Evolutionary conservation across 1,139 yeast species (phyloP), one percentile per base, ranked within the genome.

Genomic region (Hansenula sp.): DNA sequence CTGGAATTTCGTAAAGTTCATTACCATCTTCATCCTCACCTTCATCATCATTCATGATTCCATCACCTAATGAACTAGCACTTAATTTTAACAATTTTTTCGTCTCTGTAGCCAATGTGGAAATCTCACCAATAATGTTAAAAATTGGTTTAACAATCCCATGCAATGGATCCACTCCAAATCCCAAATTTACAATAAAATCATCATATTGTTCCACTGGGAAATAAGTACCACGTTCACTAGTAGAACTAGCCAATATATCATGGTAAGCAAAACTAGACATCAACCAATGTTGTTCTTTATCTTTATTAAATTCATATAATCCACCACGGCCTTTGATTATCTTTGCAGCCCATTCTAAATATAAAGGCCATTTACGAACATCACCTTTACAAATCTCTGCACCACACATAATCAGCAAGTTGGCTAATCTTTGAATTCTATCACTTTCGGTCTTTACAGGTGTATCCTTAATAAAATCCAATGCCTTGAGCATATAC

Each of bases 201-300:
- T 65, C 61, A 38, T 80, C 79, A 59, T 85, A 84, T 34, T 77
- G 78, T 14, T 65, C 64, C 20, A 73, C 62, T 0, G 79, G 71
- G 55, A 80, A 80, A 52, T 77, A 78, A 0, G 82, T 71, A 1
- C 79, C 79, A 37, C 81, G 57, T 41, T 75, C 77, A 38, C 73
- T 66, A 6, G 59, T 69, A 13, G 84, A 75, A 34, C 73, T 66
- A 1, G 92, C 79, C 47, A 83, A 66, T 31, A 86, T 72, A 55
- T 85, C 95, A 58, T 86, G 95, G 56, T 85, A 86, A 1, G 89
- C 88, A 62, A 82, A 86, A 59, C 82, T 84, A n/a, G 88, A 77
- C 21, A 83, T 77, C 41, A 86, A 66, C 85, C 92, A 86, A 46
- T 81, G 79, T 46, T 77, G 77, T 44, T 75, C 79, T 47, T 75